phyloP scores from a whole-genome alignment of 192 early-diverging fungal species.

The Umbelopsis sp. region DNA sequence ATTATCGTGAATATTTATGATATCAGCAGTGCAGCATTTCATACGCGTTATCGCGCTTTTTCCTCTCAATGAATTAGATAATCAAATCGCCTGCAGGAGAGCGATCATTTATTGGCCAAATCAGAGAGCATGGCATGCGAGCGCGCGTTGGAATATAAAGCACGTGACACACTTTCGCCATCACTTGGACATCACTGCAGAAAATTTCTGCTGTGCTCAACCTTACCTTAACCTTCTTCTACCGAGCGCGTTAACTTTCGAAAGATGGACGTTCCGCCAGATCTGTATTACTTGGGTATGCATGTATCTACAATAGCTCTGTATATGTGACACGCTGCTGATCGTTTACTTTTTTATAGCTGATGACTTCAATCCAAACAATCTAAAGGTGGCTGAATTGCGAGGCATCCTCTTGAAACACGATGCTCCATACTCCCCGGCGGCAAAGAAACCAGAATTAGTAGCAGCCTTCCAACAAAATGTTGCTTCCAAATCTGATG shows the following conservation, averaged over 20 bases:
- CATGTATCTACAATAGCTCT: neutral
- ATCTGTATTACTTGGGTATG: constrained; percentile 20
- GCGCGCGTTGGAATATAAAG: too few relatives aligned
- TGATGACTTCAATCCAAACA: constrained; percentile 22
- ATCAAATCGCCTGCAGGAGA: too few relatives aligned
- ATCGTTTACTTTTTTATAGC: neutral
- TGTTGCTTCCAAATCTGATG: neutral
- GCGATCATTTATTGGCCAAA: too few relatives aligned
- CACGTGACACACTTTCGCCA: too few relatives aligned
- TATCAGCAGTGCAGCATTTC: too few relatives aligned
- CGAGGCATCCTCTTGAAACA: constrained; percentile 22
- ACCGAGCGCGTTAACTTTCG: neutral
- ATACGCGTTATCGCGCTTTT: too few relatives aligned
- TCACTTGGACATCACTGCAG: neutral
- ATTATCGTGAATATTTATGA: too few relatives aligned
- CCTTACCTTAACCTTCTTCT: neutral
- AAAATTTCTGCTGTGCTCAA: neutral
- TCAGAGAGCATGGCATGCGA: too few relatives aligned
- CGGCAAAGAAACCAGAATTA: constrained; percentile 18
- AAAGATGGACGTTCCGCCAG: constrained; percentile 13
- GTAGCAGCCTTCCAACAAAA: constrained; percentile 13
- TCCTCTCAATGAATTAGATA: too few relatives aligned
- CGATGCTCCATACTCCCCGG: constrained; percentile 17
- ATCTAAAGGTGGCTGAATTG: constrained; percentile 13
- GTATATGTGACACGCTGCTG: neutral